Base-by-base conservation (phyloP, 116 monocot genomes). In the Papilionanthe hybrid region DNA sequence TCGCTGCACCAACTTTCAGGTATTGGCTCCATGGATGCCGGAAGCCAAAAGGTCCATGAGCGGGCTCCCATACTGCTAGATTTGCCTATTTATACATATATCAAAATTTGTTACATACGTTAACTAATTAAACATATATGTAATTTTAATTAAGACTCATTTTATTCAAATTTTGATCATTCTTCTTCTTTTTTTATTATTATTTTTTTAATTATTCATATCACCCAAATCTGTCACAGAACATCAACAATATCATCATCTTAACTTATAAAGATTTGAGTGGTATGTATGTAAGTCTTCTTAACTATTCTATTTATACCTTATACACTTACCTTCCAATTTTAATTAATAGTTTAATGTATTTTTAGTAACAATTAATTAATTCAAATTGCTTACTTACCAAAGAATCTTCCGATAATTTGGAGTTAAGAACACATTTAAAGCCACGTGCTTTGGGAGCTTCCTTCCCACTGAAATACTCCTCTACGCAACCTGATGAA, bases 11-110 rank as follows among this genome's bases (percentile, higher is more conserved):
- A 2, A 94, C 78, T 66, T 85, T 86, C 41, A 79, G 81, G 68
- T 94, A 91, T 42, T 89, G 89, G 43, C 48, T 83, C 87, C 86
- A 94, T 28, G 91, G 93, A 79, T 90, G 87, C 17, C 84, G 48
- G 77, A 90, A 93, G 9, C 81, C 55, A 66, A 87, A 90, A 1
- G 63, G 32, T 71, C 91, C 89, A 65, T 91, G 91, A 9, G 79
- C 86, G 2, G 89, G 91, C 63, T 94, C 93, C 91, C 93, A 89
- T 83, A 77, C 83, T 27, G 91, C 86, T 23, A 94, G 79, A 82
- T 88, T 89, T 4, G 85, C 89, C 89, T 91, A 87, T 41, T 79
- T 15, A 10, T 29, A 67, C 13, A 68, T 28, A 32, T 4, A 68
- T 68, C 30, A 49, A 12, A 49, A 49, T 12, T 12, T 1, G 12